Conservation (phyloP, 768 basidiomycete species). For the Leucosporidium creatinivorum region DNA sequence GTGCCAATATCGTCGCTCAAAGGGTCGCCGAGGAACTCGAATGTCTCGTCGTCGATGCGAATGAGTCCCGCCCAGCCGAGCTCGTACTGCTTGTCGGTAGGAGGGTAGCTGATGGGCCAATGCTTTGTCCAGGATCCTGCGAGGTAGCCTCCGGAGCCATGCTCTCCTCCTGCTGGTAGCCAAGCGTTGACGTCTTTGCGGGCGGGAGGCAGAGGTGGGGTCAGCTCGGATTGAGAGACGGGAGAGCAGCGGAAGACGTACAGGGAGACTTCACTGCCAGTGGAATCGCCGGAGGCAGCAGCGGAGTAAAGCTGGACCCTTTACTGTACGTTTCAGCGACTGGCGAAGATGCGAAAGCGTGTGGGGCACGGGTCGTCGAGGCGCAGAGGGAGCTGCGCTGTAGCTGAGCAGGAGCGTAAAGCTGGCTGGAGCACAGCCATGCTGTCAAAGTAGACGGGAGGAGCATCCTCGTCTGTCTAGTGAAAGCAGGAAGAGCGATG, state of each 20-base stretch:
- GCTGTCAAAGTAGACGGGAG: no score
- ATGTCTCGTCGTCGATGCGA: slow-evolving; percentile 20
- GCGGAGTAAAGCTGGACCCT: not conserved
- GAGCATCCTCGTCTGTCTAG: no score
- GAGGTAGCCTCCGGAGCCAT: slow-evolving; percentile 10
- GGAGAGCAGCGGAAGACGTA: not conserved
- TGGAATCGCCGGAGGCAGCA: slow-evolving; percentile 24
- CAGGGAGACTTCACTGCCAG: slow-evolving; percentile 26
- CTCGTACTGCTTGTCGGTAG: not conserved
- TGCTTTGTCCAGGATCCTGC: slow-evolving; percentile 17
- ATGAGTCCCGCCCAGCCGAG: slow-evolving; percentile 21
- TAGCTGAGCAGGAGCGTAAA: no score
- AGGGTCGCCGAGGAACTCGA: slow-evolving; percentile 24
- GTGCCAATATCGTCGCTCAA: not conserved
- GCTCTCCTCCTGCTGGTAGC: slow-evolving; percentile 10
- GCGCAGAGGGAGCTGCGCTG: no score
- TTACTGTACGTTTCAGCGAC: no score
- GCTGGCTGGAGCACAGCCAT: no score
- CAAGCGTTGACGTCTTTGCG: slow-evolving; percentile 20
- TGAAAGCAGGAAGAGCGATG: no score
- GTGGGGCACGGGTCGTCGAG: no score
- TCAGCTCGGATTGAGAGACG: not conserved
- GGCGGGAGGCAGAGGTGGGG: not conserved
- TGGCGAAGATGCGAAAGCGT: no score
- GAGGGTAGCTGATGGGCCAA: slow-evolving; percentile 19